Evolutionary conservation across 1,139 yeast genomes (phyloP).

Genomic region (Blastobotrys persicus): DNA sequence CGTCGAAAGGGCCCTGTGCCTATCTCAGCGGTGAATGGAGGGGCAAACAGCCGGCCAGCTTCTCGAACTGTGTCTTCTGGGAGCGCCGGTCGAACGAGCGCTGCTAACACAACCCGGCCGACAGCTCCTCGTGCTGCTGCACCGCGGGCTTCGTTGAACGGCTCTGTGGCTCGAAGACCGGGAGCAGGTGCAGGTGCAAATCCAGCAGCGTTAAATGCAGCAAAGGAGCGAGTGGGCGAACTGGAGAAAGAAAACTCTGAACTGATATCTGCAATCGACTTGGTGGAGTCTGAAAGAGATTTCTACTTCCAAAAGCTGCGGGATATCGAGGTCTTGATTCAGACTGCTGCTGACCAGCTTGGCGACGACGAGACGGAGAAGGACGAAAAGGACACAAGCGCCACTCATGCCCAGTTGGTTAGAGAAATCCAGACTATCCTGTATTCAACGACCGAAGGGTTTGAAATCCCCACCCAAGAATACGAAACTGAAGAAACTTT

Average conservation of each 20-base stretch:
- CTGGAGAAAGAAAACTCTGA: slow-evolving; percentile 49
- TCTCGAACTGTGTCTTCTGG: slow-evolving; percentile 11
- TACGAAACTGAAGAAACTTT: slow-evolving; percentile 36
- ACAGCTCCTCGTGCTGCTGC: not conserved
- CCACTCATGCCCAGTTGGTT: slow-evolving; percentile 22
- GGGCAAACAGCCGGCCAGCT: slow-evolving; percentile 10
- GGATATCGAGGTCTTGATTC: slow-evolving; percentile 79
- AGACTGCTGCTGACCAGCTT: slow-evolving; percentile 55
- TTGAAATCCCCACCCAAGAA: slow-evolving; percentile 38
- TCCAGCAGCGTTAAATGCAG: slow-evolving; percentile 18
- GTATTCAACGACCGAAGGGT: slow-evolving; percentile 79
- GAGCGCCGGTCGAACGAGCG: slow-evolving; percentile 17
- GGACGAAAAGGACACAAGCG: slow-evolving; percentile 20
- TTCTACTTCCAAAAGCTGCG: slow-evolving; percentile 87
- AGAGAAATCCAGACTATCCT: slow-evolving; percentile 67
- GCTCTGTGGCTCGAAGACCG: not conserved
- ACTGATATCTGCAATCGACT: slow-evolving; percentile 43
- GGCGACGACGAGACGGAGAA: slow-evolving; percentile 17
- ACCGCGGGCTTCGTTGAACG: not conserved
- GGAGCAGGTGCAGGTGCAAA: slow-evolving; percentile 16
- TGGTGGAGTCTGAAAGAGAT: slow-evolving; percentile 63
- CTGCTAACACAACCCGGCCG: not conserved
- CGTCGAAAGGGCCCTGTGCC: slow-evolving; percentile 43
- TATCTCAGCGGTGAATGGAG: slow-evolving; percentile 22
- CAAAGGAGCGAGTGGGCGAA: slow-evolving; percentile 34